These are phyloP conservation scores for Rhizopogon vesiculosus DNA, from an alignment of 768 basidiomycete genomes.

Conservation along the genomic window DNA sequence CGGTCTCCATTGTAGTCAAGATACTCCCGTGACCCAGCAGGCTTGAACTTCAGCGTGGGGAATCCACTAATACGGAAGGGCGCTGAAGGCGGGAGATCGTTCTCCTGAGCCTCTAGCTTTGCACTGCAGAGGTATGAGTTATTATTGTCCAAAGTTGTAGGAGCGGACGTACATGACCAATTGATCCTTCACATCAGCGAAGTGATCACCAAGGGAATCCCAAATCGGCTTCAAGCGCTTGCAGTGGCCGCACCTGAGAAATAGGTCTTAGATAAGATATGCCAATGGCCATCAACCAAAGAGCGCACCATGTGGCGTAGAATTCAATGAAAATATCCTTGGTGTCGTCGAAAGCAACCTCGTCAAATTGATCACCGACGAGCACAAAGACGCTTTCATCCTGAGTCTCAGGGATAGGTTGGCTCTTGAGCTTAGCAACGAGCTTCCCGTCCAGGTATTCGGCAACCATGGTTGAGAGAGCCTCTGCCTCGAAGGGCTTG, in stretches of 20 bases:
- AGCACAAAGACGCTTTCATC: slow-evolving; percentile 78
- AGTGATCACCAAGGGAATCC: slow-evolving; percentile 88
- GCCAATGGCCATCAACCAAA: slow-evolving; percentile 1
- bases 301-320: slow-evolving; percentile 87
- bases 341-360: slow-evolving; percentile 76
- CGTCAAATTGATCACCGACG: slow-evolving; percentile 87
- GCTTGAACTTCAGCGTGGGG: slow-evolving; percentile 97
- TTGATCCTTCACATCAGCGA: slow-evolving; percentile 65
- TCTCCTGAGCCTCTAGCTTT: slow-evolving; percentile 95
- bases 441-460: slow-evolving; percentile 71
- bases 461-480: slow-evolving; percentile 54
- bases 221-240: slow-evolving; percentile 94
- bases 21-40: slow-evolving; percentile 82
- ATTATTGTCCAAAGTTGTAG: not conserved
- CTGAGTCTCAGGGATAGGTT: slow-evolving; percentile 80
- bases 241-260: slow-evolving; percentile 86
- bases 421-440: slow-evolving; percentile 82
- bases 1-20: slow-evolving; percentile 93
- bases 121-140: slow-evolving; percentile 45
- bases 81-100: slow-evolving; percentile 86
- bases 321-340: slow-evolving; percentile 98
- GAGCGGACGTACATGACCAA: slow-evolving; percentile 61
- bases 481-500: slow-evolving; percentile 53
- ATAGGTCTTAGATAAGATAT: not conserved
- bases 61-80: slow-evolving; percentile 86